Base-by-base conservation (phyloP, 805 yeast genomes). In the Saccharomycopsis sp. region DNA sequence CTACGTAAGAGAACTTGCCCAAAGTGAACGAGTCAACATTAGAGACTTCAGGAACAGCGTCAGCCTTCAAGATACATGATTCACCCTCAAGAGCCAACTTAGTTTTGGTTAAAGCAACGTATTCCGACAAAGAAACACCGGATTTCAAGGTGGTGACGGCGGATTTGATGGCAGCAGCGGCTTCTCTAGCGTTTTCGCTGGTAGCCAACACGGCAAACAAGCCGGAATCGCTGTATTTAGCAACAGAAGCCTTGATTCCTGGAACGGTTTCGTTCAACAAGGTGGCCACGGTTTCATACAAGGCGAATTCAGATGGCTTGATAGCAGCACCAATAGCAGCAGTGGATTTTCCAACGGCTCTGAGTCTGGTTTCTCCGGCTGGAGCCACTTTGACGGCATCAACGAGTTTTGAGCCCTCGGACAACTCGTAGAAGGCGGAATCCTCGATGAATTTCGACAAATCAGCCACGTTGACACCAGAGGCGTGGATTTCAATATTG, bases 261-360 rank as follows among this genome's bases (percentile, higher is more conserved):
- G 75, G 75, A 60, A 69, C 63, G 56, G 73, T 70, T 59, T 82
- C 73, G 63, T 85, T 83, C 63, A 89, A 75, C 66, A 83, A 85
- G 64, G 86, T 80, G 59, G 93, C 77, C 71, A 93, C 80, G 29
- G 85, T 83, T 70, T 86, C 84, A 73, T 78, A 86, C 65, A 83
- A 73, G 65, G 86, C 85, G 64, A 86, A 83, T 58, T 84, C 84
- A 56, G 80, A 77, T 60, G 81, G 72, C 65, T 81, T 73, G 62
- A 87, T 80, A 65, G 98, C 96, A 65, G 89, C 78, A 70, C 94
- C 96, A 68, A 94, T 78, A 58, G 85, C 85, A 57, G 92, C 93
- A 64, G 83, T 81, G 61, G 91, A 84, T 60, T 78, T 77, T 64
- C 88, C 89, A 52, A 78, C 64, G 58, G 81, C 62, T 77, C 89